Conservation (phyloP, 129 eudicot species). For the Flaveria brownii region DNA sequence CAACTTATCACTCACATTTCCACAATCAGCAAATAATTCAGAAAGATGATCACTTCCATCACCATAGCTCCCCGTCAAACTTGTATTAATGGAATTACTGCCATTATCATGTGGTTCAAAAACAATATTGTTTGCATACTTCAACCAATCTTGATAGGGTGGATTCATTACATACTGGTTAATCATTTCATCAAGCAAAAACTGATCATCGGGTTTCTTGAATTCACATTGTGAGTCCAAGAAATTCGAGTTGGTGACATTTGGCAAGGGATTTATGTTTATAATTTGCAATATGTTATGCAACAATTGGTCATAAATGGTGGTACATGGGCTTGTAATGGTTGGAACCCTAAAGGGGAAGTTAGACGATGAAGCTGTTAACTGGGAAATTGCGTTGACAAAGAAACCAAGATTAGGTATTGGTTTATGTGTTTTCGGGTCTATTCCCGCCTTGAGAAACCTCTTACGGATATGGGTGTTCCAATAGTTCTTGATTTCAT, state of each 20-base stretch:
- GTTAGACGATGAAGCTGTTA: constrained; percentile 21
- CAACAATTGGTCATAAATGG: constrained; percentile 35
- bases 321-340: constrained; percentile 25
- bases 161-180: constrained; percentile 27
- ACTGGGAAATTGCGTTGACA: constrained; percentile 24
- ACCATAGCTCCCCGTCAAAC: constrained; percentile 33
- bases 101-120: constrained; percentile 21
- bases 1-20: constrained; percentile 17
- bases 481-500: constrained; percentile 47
- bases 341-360: constrained; percentile 20
- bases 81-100: constrained; percentile 6
- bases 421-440: constrained; percentile 45
- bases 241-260: constrained; percentile 24
- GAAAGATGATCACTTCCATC: constrained; percentile 17
- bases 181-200: constrained; percentile 24
- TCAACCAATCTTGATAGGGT: constrained; percentile 31
- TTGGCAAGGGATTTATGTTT: constrained; percentile 37
- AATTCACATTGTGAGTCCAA: constrained; percentile 19
- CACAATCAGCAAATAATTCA: constrained; percentile 5
- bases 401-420: constrained; percentile 30
- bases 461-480: constrained; percentile 43
- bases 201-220: constrained; percentile 25
- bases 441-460: constrained; percentile 44
- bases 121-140: constrained; percentile 22
- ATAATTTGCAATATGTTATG: constrained; percentile 36